Evolutionary conservation across 2,329 filamentous ascomycete genomes (phyloP).

Genomic region (Chaetomiaceae sp.): DNA sequence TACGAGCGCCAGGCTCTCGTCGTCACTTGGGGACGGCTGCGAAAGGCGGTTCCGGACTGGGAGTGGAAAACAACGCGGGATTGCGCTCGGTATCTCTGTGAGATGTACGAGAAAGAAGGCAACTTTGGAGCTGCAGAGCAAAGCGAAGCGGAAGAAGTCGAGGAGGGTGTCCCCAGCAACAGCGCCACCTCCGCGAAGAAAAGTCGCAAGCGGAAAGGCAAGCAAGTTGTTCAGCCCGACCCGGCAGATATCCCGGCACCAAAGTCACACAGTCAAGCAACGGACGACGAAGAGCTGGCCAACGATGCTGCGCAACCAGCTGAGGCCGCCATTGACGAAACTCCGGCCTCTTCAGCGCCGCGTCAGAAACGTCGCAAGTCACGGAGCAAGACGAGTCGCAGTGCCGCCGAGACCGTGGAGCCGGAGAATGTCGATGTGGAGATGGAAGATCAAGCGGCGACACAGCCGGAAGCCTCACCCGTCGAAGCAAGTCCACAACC

Average conservation of each 20-base stretch:
- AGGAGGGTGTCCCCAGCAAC: background rate
- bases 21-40: conserved; percentile 25
- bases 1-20: conserved; percentile 23
- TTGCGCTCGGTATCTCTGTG: conserved; percentile 23
- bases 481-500: background rate
- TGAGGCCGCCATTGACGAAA: background rate
- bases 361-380: background rate
- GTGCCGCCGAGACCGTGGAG: background rate
- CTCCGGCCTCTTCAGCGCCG: background rate
- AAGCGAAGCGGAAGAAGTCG: background rate
- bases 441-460: background rate
- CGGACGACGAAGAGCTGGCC: background rate
- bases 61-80: conserved; percentile 19
- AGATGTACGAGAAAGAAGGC: conserved; percentile 25
- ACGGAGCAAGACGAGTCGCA: background rate
- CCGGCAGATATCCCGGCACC: background rate
- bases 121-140: conserved; percentile 8
- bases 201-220: background rate
- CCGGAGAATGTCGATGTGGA: background rate
- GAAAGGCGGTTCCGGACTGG: conserved; percentile 21
- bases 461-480: background rate
- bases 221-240: background rate
- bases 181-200: background rate
- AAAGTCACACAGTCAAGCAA: background rate
- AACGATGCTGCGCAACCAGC: background rate